Base-by-base conservation (phyloP, 2,329 filamentous ascomycete species). In the Nemania serpens region DNA sequence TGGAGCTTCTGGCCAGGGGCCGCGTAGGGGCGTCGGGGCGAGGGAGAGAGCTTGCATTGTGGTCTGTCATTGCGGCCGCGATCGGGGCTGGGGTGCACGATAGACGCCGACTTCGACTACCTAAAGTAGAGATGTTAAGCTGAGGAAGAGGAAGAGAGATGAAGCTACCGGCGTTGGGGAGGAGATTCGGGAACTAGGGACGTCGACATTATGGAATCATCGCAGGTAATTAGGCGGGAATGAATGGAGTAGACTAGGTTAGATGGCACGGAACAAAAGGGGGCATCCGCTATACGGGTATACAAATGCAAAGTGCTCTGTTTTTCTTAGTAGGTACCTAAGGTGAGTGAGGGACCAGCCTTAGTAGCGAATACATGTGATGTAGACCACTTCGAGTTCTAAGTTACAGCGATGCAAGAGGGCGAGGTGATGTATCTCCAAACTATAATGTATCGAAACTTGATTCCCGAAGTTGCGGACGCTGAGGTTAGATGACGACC, bases 31-130 rank as follows among this genome's bases (percentile, higher is more conserved):
- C 59, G 54, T 55, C 68, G n/a, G 66, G 63, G 57, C 68, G 67
- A 20, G 68, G 53, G 22, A 70, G 60, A 42, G 70, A 66, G 64
- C 68, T 69, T 51, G 64, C 68, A 64, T 71, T 66, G 55, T 74
- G 68, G 62, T 70, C 71, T 61, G 61, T 56, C 74, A 76, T 76
- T 58, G 69, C 71, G 69, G 62, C 61, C 52, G 61, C 63, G 49
- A 56, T 63, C 52, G 61, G 65, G 47, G 58, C 64, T 46, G 39
- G 22, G 45, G 39, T 43, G 45, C 49, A 45, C 50, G 33, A 42
- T 41, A 45, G 18, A 34, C 15, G 22, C 29, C 34, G 34, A 37
- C 33, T 20, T 55, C 37, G 17, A 53, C 45, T 13, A 37, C 33
- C 34, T 48, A n/a, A 42, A 39, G 15, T 48, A n/a, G 47, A 39